Evolutionary conservation across 495 filamentous ascomycete genomes (phyloP), one percentile per base, ranked within the genome.

Genomic region (Talaromyces nanjingensis): DNA sequence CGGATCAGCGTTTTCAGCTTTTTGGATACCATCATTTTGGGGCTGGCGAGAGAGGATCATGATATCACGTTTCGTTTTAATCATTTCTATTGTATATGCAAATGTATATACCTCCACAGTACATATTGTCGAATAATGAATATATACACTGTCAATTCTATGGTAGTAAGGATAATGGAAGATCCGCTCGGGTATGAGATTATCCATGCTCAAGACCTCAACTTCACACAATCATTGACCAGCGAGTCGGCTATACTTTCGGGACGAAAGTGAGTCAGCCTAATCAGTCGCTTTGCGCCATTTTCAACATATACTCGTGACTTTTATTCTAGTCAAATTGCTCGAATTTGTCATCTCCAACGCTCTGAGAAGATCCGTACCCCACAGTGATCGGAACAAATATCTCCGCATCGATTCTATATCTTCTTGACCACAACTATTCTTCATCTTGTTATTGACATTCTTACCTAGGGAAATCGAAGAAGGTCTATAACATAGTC

Each of bases 1-100:
- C 53, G 53, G 25, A 56, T 56, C 27, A 29, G 53, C 53, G 53
- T 56, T 56, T 56, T 55, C 52, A 24, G 52, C 24, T 55, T 55
- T 55, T 55, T 4, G 8, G 52, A 55, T 55, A 55, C 52, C 52
- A 55, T 20, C 14, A 55, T 14, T 55, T 55, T 29, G 52, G 27
- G 52, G 22, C 52, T 55, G 52, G 52, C 52, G 52, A 55, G 52
- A 29, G 52, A 27, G 18, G 52, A 20, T 49, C 18, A 49, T 49
- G 45, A 49, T 42, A 49, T 49, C 8, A 49, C 2, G n/a, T 49
- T n/a, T 49, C n/a, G n/a, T 6, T 9, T 49, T 45, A 14, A 1
- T 49, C 20, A 4, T 20, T 49, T 20, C 5, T 20, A 55, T 55
- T 29, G 52, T 55, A 55, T 55, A 55, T 55, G 20, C 37, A 3